Evolutionary conservation across 352 stramenopile species (phyloP), one percentile per base, ranked within the genome.

Genomic region (Phytophthora rubi): DNA sequence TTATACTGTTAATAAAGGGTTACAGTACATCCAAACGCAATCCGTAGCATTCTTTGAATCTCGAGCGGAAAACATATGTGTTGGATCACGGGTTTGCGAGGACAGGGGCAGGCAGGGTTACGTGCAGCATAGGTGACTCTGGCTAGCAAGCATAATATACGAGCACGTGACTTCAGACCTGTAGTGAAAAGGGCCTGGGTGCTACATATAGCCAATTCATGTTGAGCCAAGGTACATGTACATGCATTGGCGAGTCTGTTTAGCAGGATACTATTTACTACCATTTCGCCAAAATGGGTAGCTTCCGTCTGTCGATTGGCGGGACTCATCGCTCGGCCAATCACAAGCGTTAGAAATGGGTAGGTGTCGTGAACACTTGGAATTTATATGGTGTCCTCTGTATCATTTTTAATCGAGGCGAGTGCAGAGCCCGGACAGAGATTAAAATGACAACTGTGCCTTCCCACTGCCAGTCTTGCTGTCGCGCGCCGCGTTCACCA

Each of bases 331-430:
- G 13, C 7, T 45, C 5, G 15, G 6, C 57, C 57, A 55, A 54
- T 48, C 44, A 9, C 16, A 42, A 39, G 30, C 26, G 18, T 26
- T 3, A 15, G 21, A 57, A 57, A 44, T 42, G 51, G 26, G 28
- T 57, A 26, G 8, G 28, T n/a, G 30, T 60, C 54, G 7, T 8
- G 2, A 8, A 3, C 59, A 66, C 51, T 60, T 66, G 35, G 15
- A 4, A 35, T 59, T 47, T 56, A 53, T 56, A 57, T 51, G 2
- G 1, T 18, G 18, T 2, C 13, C 23, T 47, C n/a, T 21, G 39
- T 32, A 42, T 44, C 33, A 48, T 12, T 69, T 72, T 73, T 73
- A 73, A 73, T 73, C 66, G 39, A 58, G 23, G 23, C 12, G 39
- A 13, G 35, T 33, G 18, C 55, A 70, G 28, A 59, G 55, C 2